Conservation (phyloP, 495 filamentous ascomycete species). For the Podospora comata region DNA sequence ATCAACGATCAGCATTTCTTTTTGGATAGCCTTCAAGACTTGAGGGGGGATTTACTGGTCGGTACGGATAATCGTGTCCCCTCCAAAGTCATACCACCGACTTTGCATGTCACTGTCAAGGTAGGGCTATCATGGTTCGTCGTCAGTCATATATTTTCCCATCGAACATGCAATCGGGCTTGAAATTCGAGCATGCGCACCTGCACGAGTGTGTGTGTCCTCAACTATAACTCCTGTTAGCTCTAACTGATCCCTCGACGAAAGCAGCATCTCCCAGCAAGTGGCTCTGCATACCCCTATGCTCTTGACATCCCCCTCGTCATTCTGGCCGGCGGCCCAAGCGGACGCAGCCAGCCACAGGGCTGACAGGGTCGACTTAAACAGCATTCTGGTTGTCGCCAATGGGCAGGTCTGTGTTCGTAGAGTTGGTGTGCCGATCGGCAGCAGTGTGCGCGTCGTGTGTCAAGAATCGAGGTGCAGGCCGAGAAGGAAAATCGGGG, state of each 20-base stretch:
- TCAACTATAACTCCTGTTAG: constrained; percentile 51
- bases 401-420: background rate
- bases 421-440: constrained; percentile 2
- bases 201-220: constrained; percentile 68
- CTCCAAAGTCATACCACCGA: constrained; percentile 99
- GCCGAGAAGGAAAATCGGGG: background rate
- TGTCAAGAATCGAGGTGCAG: background rate
- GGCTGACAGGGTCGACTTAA: constrained; percentile 48
- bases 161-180: background rate
- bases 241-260: background rate
- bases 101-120: constrained; percentile 97
- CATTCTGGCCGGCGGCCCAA: constrained; percentile 39
- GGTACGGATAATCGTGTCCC: constrained; percentile 87
- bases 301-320: constrained; percentile 52
- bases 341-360: constrained; percentile 54
- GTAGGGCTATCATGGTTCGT: constrained; percentile 65
- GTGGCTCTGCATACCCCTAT: constrained; percentile 44
- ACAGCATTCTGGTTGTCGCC: constrained; percentile 40
- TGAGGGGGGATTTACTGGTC: constrained; percentile 63
- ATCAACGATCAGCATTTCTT: background rate
- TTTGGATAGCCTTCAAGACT: background rate
- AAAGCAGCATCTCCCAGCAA: background rate
- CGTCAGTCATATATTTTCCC: constrained; percentile 7
- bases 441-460: background rate
- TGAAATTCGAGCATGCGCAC: constrained; percentile 39